Conservation (phyloP, 2,329 filamentous ascomycete genomes). For the Penicillium frequentans region DNA sequence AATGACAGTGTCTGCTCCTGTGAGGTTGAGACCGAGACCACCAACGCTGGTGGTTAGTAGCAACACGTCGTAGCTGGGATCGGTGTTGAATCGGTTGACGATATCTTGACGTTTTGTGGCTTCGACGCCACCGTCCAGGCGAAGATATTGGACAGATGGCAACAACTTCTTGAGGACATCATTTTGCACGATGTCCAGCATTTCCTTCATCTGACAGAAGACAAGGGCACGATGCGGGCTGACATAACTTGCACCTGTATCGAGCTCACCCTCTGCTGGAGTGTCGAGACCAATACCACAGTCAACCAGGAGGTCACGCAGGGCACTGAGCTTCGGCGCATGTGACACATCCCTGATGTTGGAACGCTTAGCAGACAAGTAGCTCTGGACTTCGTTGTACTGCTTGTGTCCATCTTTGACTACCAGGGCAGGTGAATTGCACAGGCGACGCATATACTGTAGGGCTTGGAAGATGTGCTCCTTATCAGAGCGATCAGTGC, state of each 20-base stretch:
- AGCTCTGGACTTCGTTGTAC: conserved; percentile 82
- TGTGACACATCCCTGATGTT: conserved; percentile 81
- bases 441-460: conserved; percentile 99
- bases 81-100: conserved; percentile 97
- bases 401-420: conserved; percentile 91
- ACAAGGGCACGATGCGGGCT: conserved; percentile 94
- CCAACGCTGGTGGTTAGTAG: conserved; percentile 94
- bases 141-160: conserved; percentile 88
- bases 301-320: conserved; percentile 93
- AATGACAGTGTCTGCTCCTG: conserved; percentile 96
- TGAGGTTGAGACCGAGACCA: conserved; percentile 90
- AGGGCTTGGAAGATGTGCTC: conserved; percentile 98
- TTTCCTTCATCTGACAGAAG: conserved; percentile 99
- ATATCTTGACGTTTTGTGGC: conserved; percentile 94
- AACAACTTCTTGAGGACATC: conserved; percentile 87
- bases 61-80: conserved; percentile 92
- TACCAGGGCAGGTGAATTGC: conserved; percentile 94
- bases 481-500: conserved; percentile 88
- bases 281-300: conserved; percentile 88
- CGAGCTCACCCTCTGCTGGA: conserved; percentile 52
- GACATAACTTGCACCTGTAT: conserved; percentile 71
- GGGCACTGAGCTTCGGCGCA: conserved; percentile 86
- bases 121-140: conserved; percentile 92
- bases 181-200: conserved; percentile 98
- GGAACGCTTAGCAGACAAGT: conserved; percentile 75